Conservation (phyloP, 1,284 basidiomycete species). For the Ceratobasidium sp. region DNA sequence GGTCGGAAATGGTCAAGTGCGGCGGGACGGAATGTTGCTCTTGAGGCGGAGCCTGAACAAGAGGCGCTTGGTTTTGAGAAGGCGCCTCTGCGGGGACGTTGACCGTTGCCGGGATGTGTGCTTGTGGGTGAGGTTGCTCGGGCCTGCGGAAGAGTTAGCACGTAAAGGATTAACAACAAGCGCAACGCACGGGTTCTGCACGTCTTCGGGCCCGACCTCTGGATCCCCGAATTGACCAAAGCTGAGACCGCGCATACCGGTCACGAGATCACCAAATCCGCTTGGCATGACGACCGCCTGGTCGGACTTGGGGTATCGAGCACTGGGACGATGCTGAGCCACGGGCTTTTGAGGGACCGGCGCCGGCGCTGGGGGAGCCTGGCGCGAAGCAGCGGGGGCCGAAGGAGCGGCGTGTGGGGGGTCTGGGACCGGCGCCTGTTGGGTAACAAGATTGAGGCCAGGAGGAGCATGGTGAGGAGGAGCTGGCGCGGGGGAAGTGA, state of each 20-base stretch:
- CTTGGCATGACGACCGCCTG: conserved; percentile 42
- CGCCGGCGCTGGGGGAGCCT: background rate
- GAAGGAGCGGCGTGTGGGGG: background rate
- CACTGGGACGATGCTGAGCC: conserved; percentile 16
- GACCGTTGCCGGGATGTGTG: background rate
- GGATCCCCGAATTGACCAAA: conserved; percentile 40
- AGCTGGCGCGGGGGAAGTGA: conserved; percentile 44
- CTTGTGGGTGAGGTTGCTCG: background rate
- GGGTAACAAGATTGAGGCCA: conserved; percentile 39
- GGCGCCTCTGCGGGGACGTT: background rate
- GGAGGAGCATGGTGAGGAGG: conserved; percentile 41
- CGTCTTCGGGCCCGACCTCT: background rate
- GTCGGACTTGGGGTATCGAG: conserved; percentile 30
- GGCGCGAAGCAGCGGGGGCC: background rate
- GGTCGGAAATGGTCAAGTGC: conserved; percentile 39
- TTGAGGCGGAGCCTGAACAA: conserved; percentile 44
- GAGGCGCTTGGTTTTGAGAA: background rate
- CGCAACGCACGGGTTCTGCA: conserved; percentile 8
- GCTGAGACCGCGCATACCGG: conserved; percentile 13
- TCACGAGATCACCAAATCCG: conserved; percentile 30
- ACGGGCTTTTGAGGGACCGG: conserved; percentile 5
- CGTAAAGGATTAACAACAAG: no score
- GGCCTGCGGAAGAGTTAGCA: background rate
- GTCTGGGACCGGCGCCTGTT: conserved; percentile 13
- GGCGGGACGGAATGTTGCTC: conserved; percentile 54